Percentiles rank a stretch among this genome's conserved stretches.
phyloP scores from a whole-genome alignment of 768 basidiomycete species.

The Termitomyces sp. region DNA sequence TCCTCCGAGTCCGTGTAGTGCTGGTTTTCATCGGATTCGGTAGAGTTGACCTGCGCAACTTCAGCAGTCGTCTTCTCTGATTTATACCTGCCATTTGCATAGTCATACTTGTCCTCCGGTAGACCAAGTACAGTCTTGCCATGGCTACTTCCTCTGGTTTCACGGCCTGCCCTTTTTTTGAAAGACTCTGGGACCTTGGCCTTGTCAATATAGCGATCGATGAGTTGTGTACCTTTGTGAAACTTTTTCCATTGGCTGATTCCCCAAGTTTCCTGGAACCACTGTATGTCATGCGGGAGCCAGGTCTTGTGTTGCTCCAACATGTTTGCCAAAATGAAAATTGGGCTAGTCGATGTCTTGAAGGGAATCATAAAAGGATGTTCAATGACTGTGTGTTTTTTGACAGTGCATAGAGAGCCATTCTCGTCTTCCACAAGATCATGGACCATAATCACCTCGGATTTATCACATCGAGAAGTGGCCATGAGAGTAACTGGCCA shows the following conservation, averaged over 20 bases:
- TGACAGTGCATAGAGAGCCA: not conserved
- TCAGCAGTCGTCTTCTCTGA: not conserved
- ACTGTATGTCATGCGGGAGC: no score
- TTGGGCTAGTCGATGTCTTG: not conserved
- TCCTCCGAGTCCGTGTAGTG: not conserved
- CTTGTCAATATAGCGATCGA: not conserved
- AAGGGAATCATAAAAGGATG: not conserved
- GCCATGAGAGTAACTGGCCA: not conserved
- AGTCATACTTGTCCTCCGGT: not conserved
- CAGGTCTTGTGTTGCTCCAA: no score
- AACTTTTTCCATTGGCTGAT: not conserved
- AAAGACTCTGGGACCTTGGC: not conserved
- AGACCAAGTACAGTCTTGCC: not conserved
- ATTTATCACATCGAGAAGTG: not conserved
- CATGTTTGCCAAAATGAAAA: not conserved
- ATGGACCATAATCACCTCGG: not conserved
- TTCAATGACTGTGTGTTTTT: not conserved
- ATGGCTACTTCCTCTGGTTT: not conserved
- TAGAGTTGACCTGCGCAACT: not conserved
- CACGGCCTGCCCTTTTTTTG: not conserved
- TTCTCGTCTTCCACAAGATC: not conserved
- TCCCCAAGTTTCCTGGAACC: not conserved
- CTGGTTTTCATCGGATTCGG: not conserved
- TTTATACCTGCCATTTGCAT: not conserved
- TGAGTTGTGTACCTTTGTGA: accelerated